phyloP scores from a whole-genome alignment of 2,329 filamentous ascomycete species.

The Neonectria punicea region DNA sequence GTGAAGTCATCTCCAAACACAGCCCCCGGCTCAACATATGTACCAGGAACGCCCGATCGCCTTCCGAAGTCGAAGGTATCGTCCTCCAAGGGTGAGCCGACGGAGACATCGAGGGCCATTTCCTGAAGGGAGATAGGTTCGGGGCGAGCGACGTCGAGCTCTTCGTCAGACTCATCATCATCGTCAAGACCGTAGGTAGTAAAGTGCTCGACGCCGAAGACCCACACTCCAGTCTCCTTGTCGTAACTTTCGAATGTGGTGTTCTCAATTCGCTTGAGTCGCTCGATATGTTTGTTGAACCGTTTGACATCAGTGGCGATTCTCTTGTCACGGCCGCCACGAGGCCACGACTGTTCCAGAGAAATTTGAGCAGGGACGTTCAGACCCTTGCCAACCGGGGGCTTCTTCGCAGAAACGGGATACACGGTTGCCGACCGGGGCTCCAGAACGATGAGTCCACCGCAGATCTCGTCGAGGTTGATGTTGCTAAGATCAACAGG shows the following conservation, averaged over 20 bases:
- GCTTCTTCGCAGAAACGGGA: constrained; percentile 78
- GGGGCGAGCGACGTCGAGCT: constrained; percentile 46
- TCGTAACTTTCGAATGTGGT: constrained; percentile 88
- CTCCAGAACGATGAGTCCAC: constrained; percentile 78
- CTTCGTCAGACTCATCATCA: constrained; percentile 75
- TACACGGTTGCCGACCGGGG: constrained; percentile 91
- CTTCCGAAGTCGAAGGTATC: constrained; percentile 68
- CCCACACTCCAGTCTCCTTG: constrained; percentile 83
- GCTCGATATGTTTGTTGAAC: constrained; percentile 83
- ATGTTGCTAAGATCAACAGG: constrained; percentile 85
- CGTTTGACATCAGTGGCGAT: constrained; percentile 67
- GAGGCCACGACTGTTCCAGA: constrained; percentile 94
- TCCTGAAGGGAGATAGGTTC: constrained; percentile 26
- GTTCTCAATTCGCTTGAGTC: constrained; percentile 80
- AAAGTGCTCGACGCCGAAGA: constrained; percentile 94
- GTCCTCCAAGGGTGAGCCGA: constrained; percentile 55
- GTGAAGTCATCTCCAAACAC: constrained; percentile 66
- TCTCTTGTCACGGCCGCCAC: constrained; percentile 67
- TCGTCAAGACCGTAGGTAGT: constrained; percentile 91
- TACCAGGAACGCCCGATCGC: constrained; percentile 74
- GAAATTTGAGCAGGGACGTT: constrained; percentile 90
- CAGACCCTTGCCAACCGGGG: constrained; percentile 84
- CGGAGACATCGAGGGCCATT: constrained; percentile 34
- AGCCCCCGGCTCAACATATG: constrained; percentile 75
- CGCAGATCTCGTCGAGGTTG: constrained; percentile 82